Base-by-base conservation (phyloP, 2,329 filamentous ascomycete species). In the Bipolaris zeicola region DNA sequence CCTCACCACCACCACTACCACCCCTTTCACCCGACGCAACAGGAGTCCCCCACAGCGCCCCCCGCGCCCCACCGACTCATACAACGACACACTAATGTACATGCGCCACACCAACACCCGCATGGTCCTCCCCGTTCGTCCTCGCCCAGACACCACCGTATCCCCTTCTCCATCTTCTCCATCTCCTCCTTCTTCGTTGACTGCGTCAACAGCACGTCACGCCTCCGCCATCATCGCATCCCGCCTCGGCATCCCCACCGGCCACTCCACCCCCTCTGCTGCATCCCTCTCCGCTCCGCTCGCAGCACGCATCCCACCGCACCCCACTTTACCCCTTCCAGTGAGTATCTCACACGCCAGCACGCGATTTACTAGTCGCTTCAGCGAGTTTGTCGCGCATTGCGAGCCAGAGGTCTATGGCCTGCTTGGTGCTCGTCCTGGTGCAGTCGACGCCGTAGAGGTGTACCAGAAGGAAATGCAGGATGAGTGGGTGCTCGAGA, bases 401-500 rank as follows among this genome's bases (percentile, higher is more conserved):
- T 28, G 26, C 8, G 26, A 28, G 8, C 26, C 26, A 3, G 7
- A 7, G 26, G 24, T 24, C 1, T 26, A 26, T 6, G 26, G 2
- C 6, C 6, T 1, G 1, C 26, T 26, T 24, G 22, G 22, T 24
- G 22, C 22, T 5, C 4, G 22, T 1, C 22, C 5, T 22, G 5
- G 22, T 22, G 5, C 3, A 24, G 22, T 1, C 20, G 20, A 20
- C 20, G 20, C 20, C 24, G 24, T 69, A 20, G 64, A 69, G 45
- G 42, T 52, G 44, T 67, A 60, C 22, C 20, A 56, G 7, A 10
- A 10, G 16, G 45, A 18, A 1, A 60, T 49, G 44, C 58, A 62
- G n/a, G 58, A 22, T 2, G 62, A 68, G 10, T 69, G 67, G 67
- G 50, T 36, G 10, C 14, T 68, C 31, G 62, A 62, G 52, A 58